Evolutionary conservation across 2,329 filamentous ascomycete species (phyloP), one percentile per base, ranked within the genome.

Genomic region (Ophiostoma perfectum): DNA sequence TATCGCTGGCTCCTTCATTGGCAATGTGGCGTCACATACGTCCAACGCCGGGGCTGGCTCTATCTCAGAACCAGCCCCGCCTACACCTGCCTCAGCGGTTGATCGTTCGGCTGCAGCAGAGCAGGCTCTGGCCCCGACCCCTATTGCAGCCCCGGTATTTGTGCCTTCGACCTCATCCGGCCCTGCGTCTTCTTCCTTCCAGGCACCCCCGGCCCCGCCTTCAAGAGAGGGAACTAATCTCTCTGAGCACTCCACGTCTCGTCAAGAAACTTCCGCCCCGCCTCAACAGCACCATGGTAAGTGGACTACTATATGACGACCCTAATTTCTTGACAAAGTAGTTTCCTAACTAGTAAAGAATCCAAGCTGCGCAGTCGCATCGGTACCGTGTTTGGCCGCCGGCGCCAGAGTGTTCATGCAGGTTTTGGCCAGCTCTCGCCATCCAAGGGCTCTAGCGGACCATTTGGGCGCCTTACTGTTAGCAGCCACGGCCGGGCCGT

Each of bases 341-440:
- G 18, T 14, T 36, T 7, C 5, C 41, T 42, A 38, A 64, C 9
- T 12, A 8, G 9, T 16, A 8, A 36, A 64, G 68, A 69, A 38
- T 64, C 66, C 36, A 86, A 84, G 73, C 74, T 88, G 58, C 82
- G 87, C 64, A 86, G 85, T 73, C 84, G 88, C 68, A 82, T 92
- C 67, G 89, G 89, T 16, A 91, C 89, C 12, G 88, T 91, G 80
- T 83, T 91, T 62, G 84, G 86, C 41, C 82, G 87, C 36, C 80
- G 87, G 70, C 82, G 88, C 52, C 87, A 90, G 76, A 91, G 88
- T 76, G 81, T 90, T 68, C 82, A 91, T 77, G 83, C 82, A 70
- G 80, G 88, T 58, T 89, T 84, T 75, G 85, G 80, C 69, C 83
- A 79, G 75, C 81, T 83, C 73, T 88, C 83, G 0, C 82, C 84